These are phyloP conservation scores for Beta lomatogona DNA, from an alignment of 179 eudicot genomes.

Conservation along the genomic window DNA sequence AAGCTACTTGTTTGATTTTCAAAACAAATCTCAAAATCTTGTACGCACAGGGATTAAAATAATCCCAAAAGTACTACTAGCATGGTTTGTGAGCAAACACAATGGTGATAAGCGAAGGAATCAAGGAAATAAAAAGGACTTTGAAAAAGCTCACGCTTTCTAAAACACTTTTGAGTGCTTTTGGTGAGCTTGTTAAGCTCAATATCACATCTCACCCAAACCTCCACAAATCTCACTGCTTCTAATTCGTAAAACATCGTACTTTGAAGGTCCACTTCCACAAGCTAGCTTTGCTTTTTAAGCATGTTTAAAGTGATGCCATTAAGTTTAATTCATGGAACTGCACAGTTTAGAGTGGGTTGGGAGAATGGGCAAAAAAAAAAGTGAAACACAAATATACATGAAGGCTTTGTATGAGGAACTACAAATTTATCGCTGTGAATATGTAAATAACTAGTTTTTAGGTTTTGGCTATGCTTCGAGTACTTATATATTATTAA, in stretches of 20 bases:
- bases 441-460: no score
- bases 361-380: no score
- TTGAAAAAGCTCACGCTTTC: not conserved
- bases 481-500: no score
- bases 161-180: not conserved
- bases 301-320: not conserved
- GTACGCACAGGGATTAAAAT: not conserved
- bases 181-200: slow-evolving; percentile 1
- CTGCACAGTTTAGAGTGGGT: no score
- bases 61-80: not conserved
- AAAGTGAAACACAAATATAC: no score
- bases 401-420: no score
- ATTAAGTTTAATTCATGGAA: not conserved
- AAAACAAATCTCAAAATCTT: no score
- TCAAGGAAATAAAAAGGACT: not conserved
- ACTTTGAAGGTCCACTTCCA: not conserved
- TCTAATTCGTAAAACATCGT: not conserved
- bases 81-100: not conserved
- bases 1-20: no score
- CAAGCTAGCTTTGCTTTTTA: not conserved
- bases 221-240: not conserved
- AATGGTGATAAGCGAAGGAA: not conserved
- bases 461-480: no score
- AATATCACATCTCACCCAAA: not conserved
- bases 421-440: no score